Evolutionary conservation across 805 yeast species (phyloP).

Genomic region (Saccharomyces cerevisiae): DNA sequence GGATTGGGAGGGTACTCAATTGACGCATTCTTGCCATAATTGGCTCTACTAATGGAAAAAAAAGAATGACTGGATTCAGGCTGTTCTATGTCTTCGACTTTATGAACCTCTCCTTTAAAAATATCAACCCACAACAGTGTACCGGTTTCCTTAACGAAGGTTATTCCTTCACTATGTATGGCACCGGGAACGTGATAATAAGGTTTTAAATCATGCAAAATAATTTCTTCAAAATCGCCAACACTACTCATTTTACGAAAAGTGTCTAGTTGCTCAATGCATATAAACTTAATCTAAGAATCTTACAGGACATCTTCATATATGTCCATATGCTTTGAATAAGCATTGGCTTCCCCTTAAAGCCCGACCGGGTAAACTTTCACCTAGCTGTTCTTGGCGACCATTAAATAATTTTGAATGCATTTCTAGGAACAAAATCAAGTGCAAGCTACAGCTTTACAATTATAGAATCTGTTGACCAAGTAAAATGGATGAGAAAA

Average conservation of each 20-base stretch:
- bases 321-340: not conserved
- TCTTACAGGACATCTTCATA: not conserved
- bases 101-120: conserved; percentile 32
- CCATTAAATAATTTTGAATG: no score
- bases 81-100: conserved; percentile 20
- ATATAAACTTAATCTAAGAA: not conserved
- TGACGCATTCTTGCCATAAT: conserved; percentile 9
- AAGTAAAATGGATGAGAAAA: not conserved
- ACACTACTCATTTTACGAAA: not conserved
- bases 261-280: not conserved
- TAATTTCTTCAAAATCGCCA: conserved; percentile 2
- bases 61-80: conserved; percentile 17
- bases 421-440: not conserved
- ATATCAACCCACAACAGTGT: conserved; percentile 40
- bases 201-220: conserved; percentile 10
- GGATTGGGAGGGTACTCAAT: conserved; percentile 8
- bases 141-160: conserved; percentile 50
- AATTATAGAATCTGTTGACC: no score
- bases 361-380: not conserved
- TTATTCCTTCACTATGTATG: conserved; percentile 57
- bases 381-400: no score
- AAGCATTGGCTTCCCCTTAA: not conserved
- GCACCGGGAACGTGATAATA: conserved; percentile 18
- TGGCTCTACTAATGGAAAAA: conserved; percentile 30
- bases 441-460: not conserved